Percentiles rank a stretch among this genome's conserved stretches.
Conservation (phyloP, 257 asterid species). For the Craterostigma plantagineum region DNA sequence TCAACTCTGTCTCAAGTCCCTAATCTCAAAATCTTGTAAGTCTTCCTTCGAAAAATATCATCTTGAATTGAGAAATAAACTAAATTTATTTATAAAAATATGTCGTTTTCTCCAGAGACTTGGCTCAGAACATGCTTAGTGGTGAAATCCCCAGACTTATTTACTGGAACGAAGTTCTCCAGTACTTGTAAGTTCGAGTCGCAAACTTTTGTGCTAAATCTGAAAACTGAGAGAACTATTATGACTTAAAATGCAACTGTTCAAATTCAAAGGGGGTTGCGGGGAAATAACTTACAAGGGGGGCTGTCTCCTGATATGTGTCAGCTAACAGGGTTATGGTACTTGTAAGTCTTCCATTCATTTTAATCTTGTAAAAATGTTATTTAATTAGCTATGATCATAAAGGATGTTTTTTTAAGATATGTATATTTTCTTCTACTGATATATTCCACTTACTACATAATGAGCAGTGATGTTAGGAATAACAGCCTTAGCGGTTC, state of each 20-base stretch:
- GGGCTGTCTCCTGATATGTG: constrained; percentile 85
- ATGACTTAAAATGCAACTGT: background rate
- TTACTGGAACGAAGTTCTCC: constrained; percentile 94
- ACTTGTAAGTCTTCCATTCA: constrained; percentile 49
- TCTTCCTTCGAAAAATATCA: constrained; percentile 1
- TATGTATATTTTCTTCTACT: no score
- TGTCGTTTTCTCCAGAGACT: constrained; percentile 32
- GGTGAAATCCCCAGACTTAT: constrained; percentile 92
- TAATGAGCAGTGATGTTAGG: constrained; percentile 61
- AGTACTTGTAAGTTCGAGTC: constrained; percentile 50
- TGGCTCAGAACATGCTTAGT: constrained; percentile 76
- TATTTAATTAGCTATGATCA: background rate
- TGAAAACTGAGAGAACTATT: no score
- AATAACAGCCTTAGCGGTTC: constrained; percentile 86
- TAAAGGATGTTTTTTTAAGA: no score
- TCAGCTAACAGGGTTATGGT: constrained; percentile 92
- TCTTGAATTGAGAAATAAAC: no score
- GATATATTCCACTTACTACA: background rate
- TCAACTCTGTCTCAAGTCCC: constrained; percentile 97
- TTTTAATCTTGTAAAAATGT: background rate
- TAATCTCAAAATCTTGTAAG: constrained; percentile 77
- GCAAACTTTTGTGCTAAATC: background rate
- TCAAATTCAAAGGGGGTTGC: constrained; percentile 80
- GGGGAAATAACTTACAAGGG: constrained; percentile 80
- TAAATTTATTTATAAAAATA: no score